These are phyloP conservation scores for Nephelium lappaceum DNA, from an alignment of 345 rosid genomes.

Conservation along the genomic window DNA sequence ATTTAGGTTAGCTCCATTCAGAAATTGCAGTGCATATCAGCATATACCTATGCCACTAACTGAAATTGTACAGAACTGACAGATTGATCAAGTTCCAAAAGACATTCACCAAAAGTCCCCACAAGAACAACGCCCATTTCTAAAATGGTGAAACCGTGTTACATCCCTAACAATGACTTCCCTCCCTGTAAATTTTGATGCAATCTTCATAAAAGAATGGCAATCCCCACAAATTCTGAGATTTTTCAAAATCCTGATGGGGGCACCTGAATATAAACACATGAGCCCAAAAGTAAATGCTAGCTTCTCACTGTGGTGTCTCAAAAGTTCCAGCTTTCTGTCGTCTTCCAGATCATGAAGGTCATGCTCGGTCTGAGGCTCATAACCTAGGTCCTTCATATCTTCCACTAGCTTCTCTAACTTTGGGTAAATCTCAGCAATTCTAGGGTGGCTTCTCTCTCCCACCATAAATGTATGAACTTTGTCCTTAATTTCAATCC, in stretches of 20 bases:
- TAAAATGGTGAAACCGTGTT: slow-evolving; percentile 73
- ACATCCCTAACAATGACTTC: slow-evolving; percentile 71
- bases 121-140: slow-evolving; percentile 65
- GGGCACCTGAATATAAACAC: slow-evolving; percentile 43
- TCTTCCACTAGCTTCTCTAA: slow-evolving; percentile 54
- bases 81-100: neutral
- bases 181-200: slow-evolving; percentile 49
- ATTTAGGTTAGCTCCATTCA: neutral
- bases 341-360: slow-evolving; percentile 62
- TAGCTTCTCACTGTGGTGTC: slow-evolving; percentile 75
- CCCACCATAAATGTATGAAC: slow-evolving; percentile 68
- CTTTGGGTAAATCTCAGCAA: slow-evolving; percentile 48
- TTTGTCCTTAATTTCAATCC: slow-evolving; percentile 72
- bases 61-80: too few relatives aligned
- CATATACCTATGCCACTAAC: neutral
- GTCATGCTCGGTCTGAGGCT: slow-evolving; percentile 46
- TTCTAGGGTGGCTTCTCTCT: slow-evolving; percentile 62
- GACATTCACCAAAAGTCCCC: slow-evolving; percentile 63
- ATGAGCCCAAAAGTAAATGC: slow-evolving; percentile 63
- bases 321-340: slow-evolving; percentile 57
- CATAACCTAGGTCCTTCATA: slow-evolving; percentile 53
- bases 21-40: neutral
- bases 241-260: slow-evolving; percentile 75
- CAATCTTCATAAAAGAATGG: slow-evolving; percentile 74
- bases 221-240: slow-evolving; percentile 81